Percentiles rank a stretch among this genome's conserved stretches.
phyloP scores from a whole-genome alignment of 202 grass and related monocot genomes.

The Setaria italica region DNA sequence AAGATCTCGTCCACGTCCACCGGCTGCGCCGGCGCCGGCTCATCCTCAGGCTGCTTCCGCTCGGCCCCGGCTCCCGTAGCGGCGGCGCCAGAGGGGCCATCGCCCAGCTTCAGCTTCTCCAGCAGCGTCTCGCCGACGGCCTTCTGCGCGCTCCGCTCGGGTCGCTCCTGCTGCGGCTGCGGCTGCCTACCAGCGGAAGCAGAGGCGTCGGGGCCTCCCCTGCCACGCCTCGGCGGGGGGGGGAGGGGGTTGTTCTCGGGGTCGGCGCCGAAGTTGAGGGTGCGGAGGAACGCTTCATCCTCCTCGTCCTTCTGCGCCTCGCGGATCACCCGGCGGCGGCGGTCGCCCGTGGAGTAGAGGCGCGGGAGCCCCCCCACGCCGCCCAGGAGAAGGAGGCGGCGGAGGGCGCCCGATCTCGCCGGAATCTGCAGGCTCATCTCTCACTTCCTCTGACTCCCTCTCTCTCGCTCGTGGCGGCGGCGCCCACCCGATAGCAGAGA shows the following conservation, averaged over 20 bases:
- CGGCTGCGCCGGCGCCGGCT: background rate
- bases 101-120: slow-evolving; percentile 67
- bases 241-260: slow-evolving; percentile 46
- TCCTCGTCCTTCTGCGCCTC: slow-evolving; percentile 61
- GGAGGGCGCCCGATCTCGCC: slow-evolving; percentile 33
- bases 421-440: slow-evolving; percentile 60
- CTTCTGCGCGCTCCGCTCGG: slow-evolving; percentile 41
- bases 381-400: slow-evolving; percentile 17
- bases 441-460: background rate
- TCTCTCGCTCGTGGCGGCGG: slow-evolving; percentile 38
- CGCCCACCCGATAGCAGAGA: background rate
- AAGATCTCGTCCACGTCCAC: slow-evolving; percentile 81
- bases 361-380: background rate
- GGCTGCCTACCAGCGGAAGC: background rate
- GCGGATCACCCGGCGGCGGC: slow-evolving; percentile 51
- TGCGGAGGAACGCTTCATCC: slow-evolving; percentile 77
- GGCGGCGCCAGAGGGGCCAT: background rate
- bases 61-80: slow-evolving; percentile 22
- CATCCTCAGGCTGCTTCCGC: background rate
- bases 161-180: slow-evolving; percentile 13
- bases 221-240: slow-evolving; percentile 16
- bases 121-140: slow-evolving; percentile 62
- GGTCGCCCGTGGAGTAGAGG: slow-evolving; percentile 49
- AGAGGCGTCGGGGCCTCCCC: slow-evolving; percentile 21
- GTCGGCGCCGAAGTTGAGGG: slow-evolving; percentile 65